These are phyloP conservation scores for Trichosporon asahii DNA, from an alignment of 1,284 basidiomycete genomes.

Conservation along the genomic window DNA sequence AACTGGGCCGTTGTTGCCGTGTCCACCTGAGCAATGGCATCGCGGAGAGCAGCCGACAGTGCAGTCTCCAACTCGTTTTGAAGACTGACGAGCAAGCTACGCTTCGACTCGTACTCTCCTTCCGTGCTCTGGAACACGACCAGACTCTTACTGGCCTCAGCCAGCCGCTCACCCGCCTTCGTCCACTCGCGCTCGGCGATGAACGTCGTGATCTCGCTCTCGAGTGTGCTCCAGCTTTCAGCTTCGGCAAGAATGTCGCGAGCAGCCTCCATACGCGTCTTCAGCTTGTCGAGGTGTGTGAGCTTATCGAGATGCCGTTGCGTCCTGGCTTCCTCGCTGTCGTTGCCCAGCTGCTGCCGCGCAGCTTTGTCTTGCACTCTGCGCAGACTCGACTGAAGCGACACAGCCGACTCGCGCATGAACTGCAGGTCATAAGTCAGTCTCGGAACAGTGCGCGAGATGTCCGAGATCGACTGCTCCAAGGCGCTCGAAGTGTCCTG, in stretches of 20 bases:
- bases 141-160: constrained; percentile 80
- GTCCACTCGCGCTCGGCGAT: constrained; percentile 64
- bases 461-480: constrained; percentile 82
- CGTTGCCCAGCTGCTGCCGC: constrained; percentile 30
- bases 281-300: constrained; percentile 73
- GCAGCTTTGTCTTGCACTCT: constrained; percentile 57
- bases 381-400: constrained; percentile 64
- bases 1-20: constrained; percentile 56
- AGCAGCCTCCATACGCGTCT: constrained; percentile 76
- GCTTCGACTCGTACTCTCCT: constrained; percentile 77
- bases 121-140: constrained; percentile 80
- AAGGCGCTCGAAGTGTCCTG: constrained; percentile 80
- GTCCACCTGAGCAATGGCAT: constrained; percentile 73
- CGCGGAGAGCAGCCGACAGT: constrained; percentile 76
- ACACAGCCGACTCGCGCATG: constrained; percentile 81
- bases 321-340: constrained; percentile 35
- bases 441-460: constrained; percentile 79
- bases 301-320: constrained; percentile 61
- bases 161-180: constrained; percentile 81
- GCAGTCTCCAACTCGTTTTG: constrained; percentile 91
- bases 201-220: constrained; percentile 79
- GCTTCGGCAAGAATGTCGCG: constrained; percentile 83
- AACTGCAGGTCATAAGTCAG: constrained; percentile 90
- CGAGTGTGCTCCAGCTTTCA: constrained; percentile 89
- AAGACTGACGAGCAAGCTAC: constrained; percentile 76